Evolutionary conservation across 805 yeast genomes (phyloP).

Genomic region (Tetrapisispora phaffii): DNA sequence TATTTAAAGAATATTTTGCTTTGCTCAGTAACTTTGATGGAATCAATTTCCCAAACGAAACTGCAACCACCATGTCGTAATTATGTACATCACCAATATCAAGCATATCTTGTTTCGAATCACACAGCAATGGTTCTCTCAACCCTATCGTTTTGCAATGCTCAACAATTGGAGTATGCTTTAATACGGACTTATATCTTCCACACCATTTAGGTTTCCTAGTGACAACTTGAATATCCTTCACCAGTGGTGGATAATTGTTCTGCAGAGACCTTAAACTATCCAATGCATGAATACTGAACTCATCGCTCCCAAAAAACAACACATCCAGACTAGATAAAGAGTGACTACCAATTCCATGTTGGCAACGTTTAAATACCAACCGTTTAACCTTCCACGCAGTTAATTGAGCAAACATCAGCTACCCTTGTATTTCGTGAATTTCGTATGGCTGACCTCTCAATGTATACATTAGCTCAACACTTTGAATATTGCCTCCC

Average conservation of each 20-base stretch:
- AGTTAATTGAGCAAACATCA: no score
- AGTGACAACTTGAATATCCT: slow-evolving; percentile 50
- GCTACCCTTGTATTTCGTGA: no score
- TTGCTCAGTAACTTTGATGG: slow-evolving; percentile 47
- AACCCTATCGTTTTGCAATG: slow-evolving; percentile 31
- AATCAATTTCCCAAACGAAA: slow-evolving; percentile 77
- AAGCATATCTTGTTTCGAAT: slow-evolving; percentile 15
- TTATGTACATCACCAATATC: slow-evolving; percentile 6
- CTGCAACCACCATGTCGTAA: slow-evolving; percentile 74
- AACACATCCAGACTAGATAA: slow-evolving; percentile 35
- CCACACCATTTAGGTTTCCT: slow-evolving; percentile 58
- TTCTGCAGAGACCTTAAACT: slow-evolving; percentile 26
- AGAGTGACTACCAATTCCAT: background rate
- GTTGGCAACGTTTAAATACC: background rate
- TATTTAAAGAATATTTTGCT: slow-evolving; percentile 60
- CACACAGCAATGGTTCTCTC: slow-evolving; percentile 16
- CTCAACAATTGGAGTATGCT: slow-evolving; percentile 45
- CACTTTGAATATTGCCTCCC: no score
- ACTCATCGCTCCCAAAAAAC: slow-evolving; percentile 70
- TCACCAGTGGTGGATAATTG: slow-evolving; percentile 12
- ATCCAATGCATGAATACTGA: slow-evolving; percentile 48
- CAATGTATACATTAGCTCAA: no score
- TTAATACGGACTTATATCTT: slow-evolving; percentile 36
- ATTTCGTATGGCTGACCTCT: no score
- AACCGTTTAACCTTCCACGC: background rate